Conservation (phyloP, 129 eudicot genomes). For the Calendula officinalis region DNA sequence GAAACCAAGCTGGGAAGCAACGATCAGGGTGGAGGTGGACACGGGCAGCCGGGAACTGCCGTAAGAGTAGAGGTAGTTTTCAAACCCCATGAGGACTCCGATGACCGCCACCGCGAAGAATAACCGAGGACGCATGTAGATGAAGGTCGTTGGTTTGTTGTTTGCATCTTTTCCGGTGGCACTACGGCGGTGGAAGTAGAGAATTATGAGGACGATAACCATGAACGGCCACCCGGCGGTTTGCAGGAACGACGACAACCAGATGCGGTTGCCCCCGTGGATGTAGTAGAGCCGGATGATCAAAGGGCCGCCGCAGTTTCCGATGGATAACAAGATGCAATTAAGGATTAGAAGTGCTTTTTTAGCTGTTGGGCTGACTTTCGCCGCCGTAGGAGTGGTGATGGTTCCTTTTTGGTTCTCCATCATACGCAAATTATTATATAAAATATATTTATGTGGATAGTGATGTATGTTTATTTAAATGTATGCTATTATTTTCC, state of each 20-base stretch:
- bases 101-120: constrained; percentile 18
- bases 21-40: constrained; percentile 37
- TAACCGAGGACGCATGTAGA: constrained; percentile 19
- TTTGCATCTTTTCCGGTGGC: neutral
- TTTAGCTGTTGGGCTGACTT: constrained; percentile 8
- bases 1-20: constrained; percentile 47
- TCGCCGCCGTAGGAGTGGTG: neutral
- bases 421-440: neutral
- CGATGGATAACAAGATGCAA: constrained; percentile 32
- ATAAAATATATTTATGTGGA: neutral
- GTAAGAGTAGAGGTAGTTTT: constrained; percentile 35
- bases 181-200: constrained; percentile 23
- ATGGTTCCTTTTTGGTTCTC: constrained; percentile 4
- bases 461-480: too few relatives aligned
- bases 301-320: constrained; percentile 41
- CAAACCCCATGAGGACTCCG: constrained; percentile 36
- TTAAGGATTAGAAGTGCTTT: constrained; percentile 24
- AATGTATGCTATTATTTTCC: too few relatives aligned
- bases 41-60: constrained; percentile 41
- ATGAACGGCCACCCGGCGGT: constrained; percentile 39
- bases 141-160: neutral
- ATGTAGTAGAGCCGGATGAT: constrained; percentile 43
- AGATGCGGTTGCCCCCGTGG: constrained; percentile 41
- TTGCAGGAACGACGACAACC: constrained; percentile 25
- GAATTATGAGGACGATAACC: constrained; percentile 17